Evolutionary conservation across 2,329 filamentous ascomycete species (phyloP).

Genomic region (Esteya vermicola): DNA sequence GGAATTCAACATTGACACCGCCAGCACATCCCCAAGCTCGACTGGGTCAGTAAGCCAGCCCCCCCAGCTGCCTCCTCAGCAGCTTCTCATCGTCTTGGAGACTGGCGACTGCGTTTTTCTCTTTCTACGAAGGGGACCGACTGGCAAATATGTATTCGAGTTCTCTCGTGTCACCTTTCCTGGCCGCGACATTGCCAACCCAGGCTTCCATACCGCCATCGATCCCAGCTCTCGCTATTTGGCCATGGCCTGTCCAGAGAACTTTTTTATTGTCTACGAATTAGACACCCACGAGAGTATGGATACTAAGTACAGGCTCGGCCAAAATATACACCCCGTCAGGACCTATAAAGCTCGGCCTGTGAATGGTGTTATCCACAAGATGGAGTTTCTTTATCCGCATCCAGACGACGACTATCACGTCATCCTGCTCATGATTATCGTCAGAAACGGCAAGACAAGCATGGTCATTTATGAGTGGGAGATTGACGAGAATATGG

Average conservation of each 20-base stretch:
- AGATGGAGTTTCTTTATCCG: constrained; percentile 76
- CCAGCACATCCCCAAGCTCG: too few species aligned
- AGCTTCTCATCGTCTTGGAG: constrained; percentile 64
- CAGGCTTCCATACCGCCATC: constrained; percentile 54
- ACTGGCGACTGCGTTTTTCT: constrained; percentile 64
- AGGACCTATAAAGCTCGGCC: constrained; percentile 25
- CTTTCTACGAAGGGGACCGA: constrained; percentile 38
- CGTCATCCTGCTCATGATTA: constrained; percentile 61
- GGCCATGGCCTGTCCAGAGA: constrained; percentile 57
- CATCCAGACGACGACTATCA: constrained; percentile 49
- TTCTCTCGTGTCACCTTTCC: constrained; percentile 45
- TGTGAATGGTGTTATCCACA: constrained; percentile 62
- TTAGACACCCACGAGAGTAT: constrained; percentile 41
- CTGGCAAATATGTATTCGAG: constrained; percentile 43
- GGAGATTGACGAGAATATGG: constrained; percentile 36
- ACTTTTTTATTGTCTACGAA: constrained; percentile 57
- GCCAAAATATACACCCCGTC: constrained; percentile 47
- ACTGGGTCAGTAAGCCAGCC: too few species aligned
- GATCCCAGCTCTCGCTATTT: constrained; percentile 60
- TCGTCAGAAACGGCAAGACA: constrained; percentile 32
- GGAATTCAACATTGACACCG: neutral
- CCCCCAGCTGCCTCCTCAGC: constrained; percentile 52
- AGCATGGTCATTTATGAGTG: constrained; percentile 47
- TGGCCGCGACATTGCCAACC: constrained; percentile 41
- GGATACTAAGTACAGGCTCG: constrained; percentile 29